These are phyloP conservation scores for Ceratobasidium sp. DNA, from an alignment of 1,284 basidiomycete species.

Conservation along the genomic window DNA sequence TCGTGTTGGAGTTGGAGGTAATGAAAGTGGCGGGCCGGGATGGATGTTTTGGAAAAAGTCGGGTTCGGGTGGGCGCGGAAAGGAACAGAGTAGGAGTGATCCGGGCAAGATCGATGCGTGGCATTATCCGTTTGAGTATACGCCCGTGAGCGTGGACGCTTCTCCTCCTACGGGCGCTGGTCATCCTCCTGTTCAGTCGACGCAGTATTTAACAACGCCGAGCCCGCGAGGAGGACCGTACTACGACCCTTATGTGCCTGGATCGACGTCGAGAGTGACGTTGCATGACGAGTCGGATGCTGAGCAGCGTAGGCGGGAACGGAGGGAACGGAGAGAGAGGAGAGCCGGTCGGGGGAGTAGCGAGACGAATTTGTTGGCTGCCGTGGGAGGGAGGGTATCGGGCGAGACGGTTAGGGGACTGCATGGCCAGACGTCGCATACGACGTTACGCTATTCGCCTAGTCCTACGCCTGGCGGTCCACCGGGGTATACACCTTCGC, in stretches of 20 bases:
- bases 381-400: background rate
- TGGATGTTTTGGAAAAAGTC: conserved; percentile 19
- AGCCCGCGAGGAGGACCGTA: background rate
- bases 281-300: background rate
- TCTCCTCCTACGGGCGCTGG: background rate
- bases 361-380: background rate
- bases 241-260: too few species aligned
- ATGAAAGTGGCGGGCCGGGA: background rate
- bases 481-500: conserved; percentile 2
- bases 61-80: background rate
- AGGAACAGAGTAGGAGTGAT: background rate
- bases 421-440: background rate
- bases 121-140: conserved; percentile 35
- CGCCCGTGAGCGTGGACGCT: background rate
- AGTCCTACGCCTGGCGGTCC: background rate
- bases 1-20: background rate
- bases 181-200: background rate
- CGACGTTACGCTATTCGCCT: background rate
- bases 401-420: background rate
- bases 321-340: background rate
- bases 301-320: background rate
- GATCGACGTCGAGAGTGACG: too few species aligned
- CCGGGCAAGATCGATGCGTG: conserved; percentile 37
- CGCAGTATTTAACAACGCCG: background rate
- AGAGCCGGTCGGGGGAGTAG: background rate